Evolutionary conservation across 805 yeast genomes (phyloP), one percentile per base, ranked within the genome.

Genomic region (Starmerella apis): DNA sequence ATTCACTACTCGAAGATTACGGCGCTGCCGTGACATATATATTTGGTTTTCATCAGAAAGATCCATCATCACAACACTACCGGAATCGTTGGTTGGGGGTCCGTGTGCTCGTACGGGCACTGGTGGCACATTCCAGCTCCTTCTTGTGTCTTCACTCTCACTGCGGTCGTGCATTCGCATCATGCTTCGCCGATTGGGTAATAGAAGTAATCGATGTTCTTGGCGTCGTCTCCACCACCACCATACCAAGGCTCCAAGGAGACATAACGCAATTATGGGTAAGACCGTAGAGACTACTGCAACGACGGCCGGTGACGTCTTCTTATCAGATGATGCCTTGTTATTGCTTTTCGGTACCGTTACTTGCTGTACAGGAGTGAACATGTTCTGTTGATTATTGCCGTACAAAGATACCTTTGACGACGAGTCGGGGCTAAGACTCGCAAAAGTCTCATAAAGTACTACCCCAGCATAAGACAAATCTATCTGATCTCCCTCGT

Each of bases 211-310:
- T 3, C 49, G 46, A 13, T 56, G 51, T 45, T 58, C 60, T n/a
- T 56, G 47, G 14, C 64, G 59, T 22, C 56, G 57, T 7, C 62
- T 55, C 55, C 59, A 58, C 55, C 56, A 54, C 51, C 61, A 45
- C 50, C 62, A 62, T 0, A 63, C 59, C 9, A 63, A 61, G 10
- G 68, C 66, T 0, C 62, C 65, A 2, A 65, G 52, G 1, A 70
- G 63, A 9, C 66, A 61, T 3, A 73, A 52, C 4, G 66, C 65
- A 13, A 72, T 62, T 1, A 73, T 47, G 3, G 78, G 77, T 4
- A 74, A 62, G 10, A 73, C 59, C 1, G 74, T 70, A 0, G 77
- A 71, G n/a, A 75, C 57, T 1, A 72, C 78, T 16, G 75, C 75
- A 11, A 73, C 61, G 2, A 63, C 62, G 4, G 70, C 67, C 1